Evolutionary conservation across 2,329 filamentous ascomycete genomes (phyloP).

Genomic region (Plenodomus lindquistii): DNA sequence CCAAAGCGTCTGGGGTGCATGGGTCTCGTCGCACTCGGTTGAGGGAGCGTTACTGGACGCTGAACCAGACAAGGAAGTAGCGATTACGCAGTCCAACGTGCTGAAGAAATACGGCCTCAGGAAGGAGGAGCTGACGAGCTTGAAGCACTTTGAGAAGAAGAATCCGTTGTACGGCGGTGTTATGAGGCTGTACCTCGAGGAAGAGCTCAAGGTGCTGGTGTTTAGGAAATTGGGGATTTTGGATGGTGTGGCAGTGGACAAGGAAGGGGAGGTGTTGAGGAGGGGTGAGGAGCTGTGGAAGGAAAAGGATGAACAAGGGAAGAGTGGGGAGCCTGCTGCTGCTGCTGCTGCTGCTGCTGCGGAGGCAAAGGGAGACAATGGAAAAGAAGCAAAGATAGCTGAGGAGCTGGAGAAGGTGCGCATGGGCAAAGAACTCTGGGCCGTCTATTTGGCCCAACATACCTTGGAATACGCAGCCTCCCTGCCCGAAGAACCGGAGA

Average conservation of each 20-base stretch:
- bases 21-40: neutral
- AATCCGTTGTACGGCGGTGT: slow-evolving; percentile 9
- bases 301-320: neutral
- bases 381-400: too few species aligned
- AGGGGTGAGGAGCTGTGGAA: slow-evolving; percentile 11
- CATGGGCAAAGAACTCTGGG: too few species aligned
- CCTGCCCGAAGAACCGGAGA: slow-evolving; percentile 12
- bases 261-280: neutral
- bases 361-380: too few species aligned
- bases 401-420: too few species aligned
- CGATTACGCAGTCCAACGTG: slow-evolving; percentile 18
- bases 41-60: slow-evolving; percentile 3
- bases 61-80: slow-evolving; percentile 6
- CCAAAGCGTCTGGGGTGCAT: slow-evolving; percentile 7
- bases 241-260: neutral
- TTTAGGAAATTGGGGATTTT: slow-evolving; percentile 13
- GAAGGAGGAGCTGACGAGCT: slow-evolving; percentile 6
- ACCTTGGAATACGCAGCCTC: slow-evolving; percentile 6
- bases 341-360: too few species aligned
- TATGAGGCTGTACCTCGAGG: slow-evolving; percentile 13
- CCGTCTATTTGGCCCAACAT: too few species aligned
- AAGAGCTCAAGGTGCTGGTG: slow-evolving; percentile 7
- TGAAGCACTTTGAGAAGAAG: slow-evolving; percentile 11
- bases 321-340: neutral
- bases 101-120: slow-evolving; percentile 17